phyloP scores from a whole-genome alignment of 176 grass and related monocot genomes.

The Carex scoparia region DNA sequence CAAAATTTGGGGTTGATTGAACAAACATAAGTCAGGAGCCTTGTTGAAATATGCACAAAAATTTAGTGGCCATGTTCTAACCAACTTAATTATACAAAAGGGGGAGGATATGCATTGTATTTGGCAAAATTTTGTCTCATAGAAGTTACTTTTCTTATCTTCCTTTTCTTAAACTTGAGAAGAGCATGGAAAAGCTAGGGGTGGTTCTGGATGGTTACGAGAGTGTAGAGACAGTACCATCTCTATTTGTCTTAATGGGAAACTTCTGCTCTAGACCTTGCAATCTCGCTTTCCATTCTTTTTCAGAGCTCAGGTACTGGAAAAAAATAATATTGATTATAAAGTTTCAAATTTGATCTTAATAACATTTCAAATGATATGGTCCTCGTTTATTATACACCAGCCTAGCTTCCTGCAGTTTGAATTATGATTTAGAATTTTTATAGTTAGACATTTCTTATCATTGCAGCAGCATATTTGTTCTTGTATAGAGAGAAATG shows the following conservation, averaged over 20 bases:
- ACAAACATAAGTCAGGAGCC: not conserved
- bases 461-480: not conserved
- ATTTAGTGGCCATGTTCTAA: not conserved
- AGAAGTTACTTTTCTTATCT: not conserved
- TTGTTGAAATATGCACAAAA: not conserved
- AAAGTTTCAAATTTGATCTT: not conserved
- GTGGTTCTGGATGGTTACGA: slow-evolving; percentile 89
- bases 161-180: slow-evolving; percentile 29
- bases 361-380: not conserved
- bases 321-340: not conserved
- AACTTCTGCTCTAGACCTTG: slow-evolving; percentile 86
- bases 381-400: not conserved
- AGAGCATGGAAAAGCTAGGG: slow-evolving; percentile 85
- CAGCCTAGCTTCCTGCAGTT: not conserved
- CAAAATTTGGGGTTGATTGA: not conserved
- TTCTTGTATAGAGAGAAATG: not conserved
- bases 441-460: not conserved
- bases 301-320: slow-evolving; percentile 68
- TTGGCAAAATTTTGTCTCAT: not conserved
- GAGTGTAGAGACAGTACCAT: slow-evolving; percentile 80
- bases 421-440: not conserved
- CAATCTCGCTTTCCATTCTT: slow-evolving; percentile 82
- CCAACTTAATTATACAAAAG: not conserved
- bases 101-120: not conserved
- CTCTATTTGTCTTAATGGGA: slow-evolving; percentile 92